Conservation (phyloP, 257 asterid species). For the Jaltomata sinuosa region DNA sequence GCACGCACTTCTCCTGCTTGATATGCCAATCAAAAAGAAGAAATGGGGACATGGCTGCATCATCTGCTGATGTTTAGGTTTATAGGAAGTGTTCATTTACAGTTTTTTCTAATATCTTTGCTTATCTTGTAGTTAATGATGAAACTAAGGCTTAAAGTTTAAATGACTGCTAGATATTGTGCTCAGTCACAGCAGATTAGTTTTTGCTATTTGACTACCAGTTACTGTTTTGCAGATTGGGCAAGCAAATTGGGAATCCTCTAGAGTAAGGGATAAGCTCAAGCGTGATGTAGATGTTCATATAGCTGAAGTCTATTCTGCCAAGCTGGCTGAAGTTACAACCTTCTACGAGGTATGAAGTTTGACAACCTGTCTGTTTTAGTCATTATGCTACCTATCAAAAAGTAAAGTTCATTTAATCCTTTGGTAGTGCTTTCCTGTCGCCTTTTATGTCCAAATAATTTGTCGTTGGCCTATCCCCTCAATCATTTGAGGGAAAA, state of each 20-base stretch:
- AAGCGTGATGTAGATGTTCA: slow-evolving; percentile 81
- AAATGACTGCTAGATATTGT: background rate
- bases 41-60: background rate
- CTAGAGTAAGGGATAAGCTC: slow-evolving; percentile 77
- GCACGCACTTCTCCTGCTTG: background rate
- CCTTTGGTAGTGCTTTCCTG: background rate
- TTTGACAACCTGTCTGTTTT: background rate
- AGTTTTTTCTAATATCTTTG: background rate
- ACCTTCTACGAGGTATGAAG: slow-evolving; percentile 46
- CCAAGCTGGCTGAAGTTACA: slow-evolving; percentile 68
- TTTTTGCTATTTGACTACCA: background rate
- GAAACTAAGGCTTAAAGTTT: background rate
- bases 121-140: background rate
- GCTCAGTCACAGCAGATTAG: background rate
- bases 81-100: background rate
- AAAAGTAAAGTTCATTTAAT: background rate
- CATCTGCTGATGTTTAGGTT: background rate
- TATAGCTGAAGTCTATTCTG: slow-evolving; percentile 42
- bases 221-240: slow-evolving; percentile 34
- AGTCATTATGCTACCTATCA: background rate
- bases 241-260: slow-evolving; percentile 83
- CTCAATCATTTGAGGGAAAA: background rate
- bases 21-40: background rate
- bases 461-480: background rate
- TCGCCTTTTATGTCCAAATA: background rate